Evolutionary conservation across 306 rosid genomes (phyloP).

Genomic region (Psophocarpus tetragonolobus): DNA sequence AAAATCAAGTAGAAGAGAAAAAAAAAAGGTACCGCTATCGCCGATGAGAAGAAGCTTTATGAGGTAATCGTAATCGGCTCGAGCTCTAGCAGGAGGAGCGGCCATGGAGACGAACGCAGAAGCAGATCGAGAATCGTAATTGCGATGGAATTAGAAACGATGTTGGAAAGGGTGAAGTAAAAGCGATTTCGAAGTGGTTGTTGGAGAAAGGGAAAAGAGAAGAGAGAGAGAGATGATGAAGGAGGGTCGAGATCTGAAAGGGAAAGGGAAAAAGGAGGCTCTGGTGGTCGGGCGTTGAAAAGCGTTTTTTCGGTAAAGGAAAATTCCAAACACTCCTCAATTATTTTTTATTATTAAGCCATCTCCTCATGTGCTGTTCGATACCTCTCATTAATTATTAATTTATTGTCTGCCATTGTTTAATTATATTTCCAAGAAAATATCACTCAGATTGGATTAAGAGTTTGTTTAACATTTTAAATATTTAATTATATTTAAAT

Average conservation of each 20-base stretch:
- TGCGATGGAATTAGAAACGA: not conserved
- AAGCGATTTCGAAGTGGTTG: not conserved
- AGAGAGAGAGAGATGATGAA: conserved; percentile 33
- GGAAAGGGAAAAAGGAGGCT: conserved; percentile 26
- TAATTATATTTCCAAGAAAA: no score
- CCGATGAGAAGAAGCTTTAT: conserved; percentile 95
- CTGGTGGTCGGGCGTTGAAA: conserved; percentile 56
- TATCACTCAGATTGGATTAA: no score
- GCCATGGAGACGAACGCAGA: conserved; percentile 51
- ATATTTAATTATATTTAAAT: no score
- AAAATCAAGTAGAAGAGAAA: not conserved
- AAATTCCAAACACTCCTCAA: not conserved
- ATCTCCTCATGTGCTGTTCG: no score
- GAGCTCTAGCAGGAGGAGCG: conserved; percentile 93
- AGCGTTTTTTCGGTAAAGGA: not conserved
- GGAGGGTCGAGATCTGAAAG: conserved; percentile 49
- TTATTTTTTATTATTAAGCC: not conserved
- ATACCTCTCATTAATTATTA: no score
- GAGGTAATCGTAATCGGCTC: conserved; percentile 95
- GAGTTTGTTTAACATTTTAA: no score
- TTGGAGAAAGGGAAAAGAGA: not conserved
- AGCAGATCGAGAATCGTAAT: not conserved
- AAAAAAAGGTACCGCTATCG: conserved; percentile 77
- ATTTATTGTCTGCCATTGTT: no score
- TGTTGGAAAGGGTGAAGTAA: not conserved